These are phyloP conservation scores for Aspergillus brunneoviolaceus DNA, from an alignment of 2,329 filamentous ascomycete genomes.

Conservation along the genomic window DNA sequence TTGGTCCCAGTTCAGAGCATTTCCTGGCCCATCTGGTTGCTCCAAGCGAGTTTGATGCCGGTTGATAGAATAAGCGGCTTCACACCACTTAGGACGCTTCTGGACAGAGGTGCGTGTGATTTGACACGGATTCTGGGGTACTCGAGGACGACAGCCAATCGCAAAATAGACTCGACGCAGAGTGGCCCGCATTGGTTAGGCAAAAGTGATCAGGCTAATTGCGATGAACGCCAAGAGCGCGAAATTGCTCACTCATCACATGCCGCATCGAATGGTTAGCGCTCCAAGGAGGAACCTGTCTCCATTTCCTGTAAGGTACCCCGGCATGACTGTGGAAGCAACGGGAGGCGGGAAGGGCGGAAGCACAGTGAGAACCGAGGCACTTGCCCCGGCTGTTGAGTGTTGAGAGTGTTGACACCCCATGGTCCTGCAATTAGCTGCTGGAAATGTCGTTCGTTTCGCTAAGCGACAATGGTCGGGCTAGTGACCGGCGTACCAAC, in stretches of 20 bases:
- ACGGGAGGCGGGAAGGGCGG: background rate
- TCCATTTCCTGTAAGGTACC: background rate
- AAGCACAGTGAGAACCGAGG: background rate
- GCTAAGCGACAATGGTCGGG: conserved; percentile 14
- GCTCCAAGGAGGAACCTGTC: background rate
- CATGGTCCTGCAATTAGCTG: background rate
- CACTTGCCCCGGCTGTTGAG: background rate
- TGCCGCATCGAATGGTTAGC: conserved; percentile 2
- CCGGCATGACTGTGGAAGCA: background rate
- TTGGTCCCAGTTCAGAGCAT: background rate
- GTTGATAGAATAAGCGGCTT: background rate
- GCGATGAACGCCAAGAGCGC: background rate
- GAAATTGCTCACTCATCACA: conserved; percentile 6
- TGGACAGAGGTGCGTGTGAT: background rate
- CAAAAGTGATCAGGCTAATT: conserved; percentile 1
- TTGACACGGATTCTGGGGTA: background rate
- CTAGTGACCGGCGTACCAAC: background rate
- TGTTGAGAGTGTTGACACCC: background rate
- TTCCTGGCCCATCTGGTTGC: background rate
- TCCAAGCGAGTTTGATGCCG: background rate
- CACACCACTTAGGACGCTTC: background rate
- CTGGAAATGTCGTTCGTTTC: background rate
- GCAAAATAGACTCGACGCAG: conserved; percentile 1
- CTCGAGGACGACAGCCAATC: background rate
- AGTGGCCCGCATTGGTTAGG: background rate